Evolutionary conservation across 768 basidiomycete genomes (phyloP).

Genomic region (Tylopilus cervinicoccineus): DNA sequence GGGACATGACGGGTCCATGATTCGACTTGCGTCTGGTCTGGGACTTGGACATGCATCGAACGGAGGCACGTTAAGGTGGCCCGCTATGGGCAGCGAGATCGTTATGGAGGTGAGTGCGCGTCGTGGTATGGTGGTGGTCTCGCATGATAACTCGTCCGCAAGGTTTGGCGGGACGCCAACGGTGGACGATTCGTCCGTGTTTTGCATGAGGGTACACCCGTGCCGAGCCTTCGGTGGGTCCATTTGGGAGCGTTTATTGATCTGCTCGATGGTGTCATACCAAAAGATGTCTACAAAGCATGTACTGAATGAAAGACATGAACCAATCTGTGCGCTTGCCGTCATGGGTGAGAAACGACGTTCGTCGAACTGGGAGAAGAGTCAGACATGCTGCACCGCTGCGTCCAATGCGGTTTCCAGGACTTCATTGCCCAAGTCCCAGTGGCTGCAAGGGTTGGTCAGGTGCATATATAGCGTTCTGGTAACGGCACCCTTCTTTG

Average conservation of each 20-base stretch:
- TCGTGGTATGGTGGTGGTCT: neutral
- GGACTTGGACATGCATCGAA: conserved; percentile 33
- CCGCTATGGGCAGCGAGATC: conserved; percentile 45
- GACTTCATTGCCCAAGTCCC: conserved; percentile 56
- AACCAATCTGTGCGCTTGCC: too few species aligned
- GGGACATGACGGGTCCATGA: conserved; percentile 48
- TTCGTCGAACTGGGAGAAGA: conserved; percentile 28
- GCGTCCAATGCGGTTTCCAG: conserved; percentile 52
- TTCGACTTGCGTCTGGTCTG: conserved; percentile 36
- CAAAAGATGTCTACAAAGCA: conserved; percentile 27
- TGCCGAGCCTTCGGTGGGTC: conserved; percentile 36
- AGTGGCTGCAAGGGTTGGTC: conserved; percentile 17
- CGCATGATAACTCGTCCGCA: neutral
- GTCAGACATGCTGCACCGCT: conserved; percentile 42
- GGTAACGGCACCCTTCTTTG: conserved; percentile 42
- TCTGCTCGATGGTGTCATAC: conserved; percentile 33
- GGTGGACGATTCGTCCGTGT: conserved; percentile 37
- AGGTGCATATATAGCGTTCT: neutral
- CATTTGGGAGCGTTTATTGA: conserved; percentile 33
- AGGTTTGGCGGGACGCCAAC: conserved; percentile 38
- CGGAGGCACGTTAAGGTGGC: conserved; percentile 38
- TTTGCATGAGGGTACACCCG: conserved; percentile 41
- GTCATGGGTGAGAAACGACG: neutral
- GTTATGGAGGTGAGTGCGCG: conserved; percentile 38
- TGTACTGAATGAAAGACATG: conserved; percentile 15